Percentiles rank a stretch among this genome's conserved stretches.
Conservation (phyloP, 345 rosid species). For the Noccaea bulbosa region DNA sequence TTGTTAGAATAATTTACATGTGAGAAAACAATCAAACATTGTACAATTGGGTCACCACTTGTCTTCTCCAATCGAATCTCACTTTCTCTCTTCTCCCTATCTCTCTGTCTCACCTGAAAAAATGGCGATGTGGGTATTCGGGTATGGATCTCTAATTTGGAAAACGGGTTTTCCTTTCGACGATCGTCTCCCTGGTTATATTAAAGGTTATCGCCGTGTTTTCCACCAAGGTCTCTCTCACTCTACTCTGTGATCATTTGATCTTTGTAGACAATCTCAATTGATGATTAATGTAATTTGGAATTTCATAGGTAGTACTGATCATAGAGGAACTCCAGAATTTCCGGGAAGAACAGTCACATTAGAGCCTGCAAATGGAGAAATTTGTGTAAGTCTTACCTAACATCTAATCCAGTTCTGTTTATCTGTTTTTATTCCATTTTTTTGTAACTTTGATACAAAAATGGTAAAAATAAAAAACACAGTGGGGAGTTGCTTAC, state of each 20-base stretch:
- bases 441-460: constrained; percentile 21
- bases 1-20: neutral
- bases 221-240: constrained; percentile 71
- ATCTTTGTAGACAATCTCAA: neutral
- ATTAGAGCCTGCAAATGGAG: constrained; percentile 67
- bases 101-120: constrained; percentile 4
- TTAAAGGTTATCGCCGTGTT: constrained; percentile 81
- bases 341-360: constrained; percentile 91
- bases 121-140: constrained; percentile 92
- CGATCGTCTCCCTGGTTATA: constrained; percentile 77
- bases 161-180: constrained; percentile 76
- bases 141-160: constrained; percentile 87
- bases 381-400: constrained; percentile 66
- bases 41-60: neutral
- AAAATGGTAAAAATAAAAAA: neutral
- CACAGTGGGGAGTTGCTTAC: constrained; percentile 95
- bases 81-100: neutral
- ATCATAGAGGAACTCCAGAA: constrained; percentile 86
- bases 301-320: constrained; percentile 76
- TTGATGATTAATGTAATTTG: neutral
- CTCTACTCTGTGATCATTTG: neutral
- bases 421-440: neutral
- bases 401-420: neutral
- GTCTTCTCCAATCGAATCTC: constrained; percentile 32
- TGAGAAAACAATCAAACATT: constrained; percentile 12